These are phyloP conservation scores for Fusarium austroafricanum DNA, from an alignment of 2,329 filamentous ascomycete genomes.

Conservation along the genomic window DNA sequence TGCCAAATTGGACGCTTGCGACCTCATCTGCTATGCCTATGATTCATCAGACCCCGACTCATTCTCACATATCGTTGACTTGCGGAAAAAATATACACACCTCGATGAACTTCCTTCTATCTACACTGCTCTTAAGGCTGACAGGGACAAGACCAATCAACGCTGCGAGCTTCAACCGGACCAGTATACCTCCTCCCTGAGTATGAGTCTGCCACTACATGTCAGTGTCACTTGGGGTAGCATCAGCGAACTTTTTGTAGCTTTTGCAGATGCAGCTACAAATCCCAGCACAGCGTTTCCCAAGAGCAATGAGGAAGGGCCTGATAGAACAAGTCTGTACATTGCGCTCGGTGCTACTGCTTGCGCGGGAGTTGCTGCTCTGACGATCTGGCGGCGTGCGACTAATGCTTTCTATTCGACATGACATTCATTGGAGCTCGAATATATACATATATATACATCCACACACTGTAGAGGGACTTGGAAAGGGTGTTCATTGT, in stretches of 20 bases:
- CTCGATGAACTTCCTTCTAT: constrained; percentile 91
- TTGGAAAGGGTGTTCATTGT: not conserved
- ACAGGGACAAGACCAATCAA: constrained; percentile 97
- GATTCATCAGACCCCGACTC: constrained; percentile 97
- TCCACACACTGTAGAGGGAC: not conserved
- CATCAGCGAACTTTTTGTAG: constrained; percentile 93
- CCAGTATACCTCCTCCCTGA: constrained; percentile 84
- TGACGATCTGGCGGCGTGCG: constrained; percentile 73
- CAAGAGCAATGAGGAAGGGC: constrained; percentile 85
- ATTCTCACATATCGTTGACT: constrained; percentile 88
- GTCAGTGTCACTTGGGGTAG: constrained; percentile 95
- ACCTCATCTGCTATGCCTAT: constrained; percentile 94
- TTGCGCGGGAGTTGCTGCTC: constrained; percentile 71
- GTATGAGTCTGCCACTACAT: constrained; percentile 92
- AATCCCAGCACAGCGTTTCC: constrained; percentile 91
- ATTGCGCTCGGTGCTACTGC: constrained; percentile 81
- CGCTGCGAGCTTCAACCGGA: constrained; percentile 91
- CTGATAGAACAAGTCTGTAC: constrained; percentile 86
- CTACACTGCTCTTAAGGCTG: constrained; percentile 93
- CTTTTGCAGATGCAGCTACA: constrained; percentile 89
- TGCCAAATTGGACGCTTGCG: constrained; percentile 89
- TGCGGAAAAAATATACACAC: constrained; percentile 82
- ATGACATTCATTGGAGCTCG: not conserved
- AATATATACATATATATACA: not conserved
- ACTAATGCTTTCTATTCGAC: constrained; percentile 58